Conservation (phyloP, 2,329 filamentous ascomycete genomes). For the Dothiorella sarmentorum region DNA sequence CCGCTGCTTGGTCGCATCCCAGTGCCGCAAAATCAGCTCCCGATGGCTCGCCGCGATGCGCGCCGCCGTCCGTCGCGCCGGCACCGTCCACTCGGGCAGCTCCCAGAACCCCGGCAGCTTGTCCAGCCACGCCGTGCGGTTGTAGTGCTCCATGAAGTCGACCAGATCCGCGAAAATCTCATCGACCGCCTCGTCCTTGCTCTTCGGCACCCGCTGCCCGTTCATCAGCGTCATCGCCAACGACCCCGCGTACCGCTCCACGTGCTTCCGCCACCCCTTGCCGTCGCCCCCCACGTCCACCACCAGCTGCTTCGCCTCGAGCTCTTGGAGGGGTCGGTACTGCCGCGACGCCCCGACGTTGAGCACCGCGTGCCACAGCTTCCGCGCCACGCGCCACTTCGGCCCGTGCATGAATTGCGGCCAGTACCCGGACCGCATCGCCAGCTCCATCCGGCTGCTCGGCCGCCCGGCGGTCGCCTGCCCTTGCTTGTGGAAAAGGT, state of each 20-base stretch:
- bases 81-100: constrained; percentile 35
- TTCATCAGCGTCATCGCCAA: constrained; percentile 12
- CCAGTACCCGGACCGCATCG: neutral
- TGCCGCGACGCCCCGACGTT: constrained; percentile 13
- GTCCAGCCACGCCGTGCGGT: constrained; percentile 33
- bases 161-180: neutral
- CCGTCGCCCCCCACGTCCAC: neutral
- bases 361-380: constrained; percentile 16
- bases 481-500: constrained; percentile 7
- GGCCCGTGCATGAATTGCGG: neutral
- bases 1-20: constrained; percentile 21
- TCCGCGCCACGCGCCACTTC: constrained; percentile 14
- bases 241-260: neutral
- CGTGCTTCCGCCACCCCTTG: neutral
- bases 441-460: neutral
- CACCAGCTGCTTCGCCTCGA: constrained; percentile 11
- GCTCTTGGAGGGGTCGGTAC: constrained; percentile 16
- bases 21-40: constrained; percentile 32
- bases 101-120: constrained; percentile 44
- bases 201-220: neutral
- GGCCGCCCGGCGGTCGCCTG: neutral
- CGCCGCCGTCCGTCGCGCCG: constrained; percentile 36
- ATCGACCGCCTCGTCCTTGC: neutral
- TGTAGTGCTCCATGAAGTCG: neutral
- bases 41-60: constrained; percentile 30